A percentile compares a stretch with the other conserved stretches of the same genome.
Conservation (phyloP, 768 basidiomycete species). For the Rhodotorula paludigena region DNA sequence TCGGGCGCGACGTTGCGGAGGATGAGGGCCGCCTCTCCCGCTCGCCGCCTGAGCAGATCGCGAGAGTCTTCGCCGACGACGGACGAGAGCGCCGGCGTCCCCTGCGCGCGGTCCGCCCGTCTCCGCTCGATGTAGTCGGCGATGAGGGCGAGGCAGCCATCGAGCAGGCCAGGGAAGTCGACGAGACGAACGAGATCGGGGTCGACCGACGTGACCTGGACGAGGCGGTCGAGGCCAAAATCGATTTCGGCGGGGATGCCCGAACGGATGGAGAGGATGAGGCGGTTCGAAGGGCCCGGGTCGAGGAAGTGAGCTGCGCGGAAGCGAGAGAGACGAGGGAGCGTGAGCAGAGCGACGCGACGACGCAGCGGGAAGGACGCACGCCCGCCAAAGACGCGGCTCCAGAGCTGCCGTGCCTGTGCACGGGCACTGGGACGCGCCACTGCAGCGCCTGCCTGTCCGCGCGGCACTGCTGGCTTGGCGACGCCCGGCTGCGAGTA, state of each 20-base stretch:
- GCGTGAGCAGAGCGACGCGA: not conserved
- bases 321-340: not conserved
- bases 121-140: slow-evolving; percentile 22
- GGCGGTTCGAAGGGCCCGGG: slow-evolving; percentile 68
- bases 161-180: slow-evolving; percentile 69
- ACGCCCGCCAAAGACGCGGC: slow-evolving; percentile 10
- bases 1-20: slow-evolving; percentile 75
- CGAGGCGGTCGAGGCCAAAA: slow-evolving; percentile 84
- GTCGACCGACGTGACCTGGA: slow-evolving; percentile 65
- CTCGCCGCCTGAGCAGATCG: slow-evolving; percentile 55
- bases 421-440: not conserved
- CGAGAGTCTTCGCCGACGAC: slow-evolving; percentile 4
- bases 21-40: slow-evolving; percentile 77
- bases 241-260: slow-evolving; percentile 74
- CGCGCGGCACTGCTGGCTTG: not conserved
- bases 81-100: not conserved
- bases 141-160: slow-evolving; percentile 63
- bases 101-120: not conserved
- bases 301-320: slow-evolving; percentile 61
- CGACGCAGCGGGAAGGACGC: not conserved
- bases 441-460: not conserved
- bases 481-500: slow-evolving; percentile 12
- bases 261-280: slow-evolving; percentile 82
- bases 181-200: slow-evolving; percentile 66
- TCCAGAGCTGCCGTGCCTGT: slow-evolving; percentile 11